Evolutionary conservation across 2,329 filamentous ascomycete species (phyloP), one percentile per base, ranked within the genome.

Genomic region (Fusarium phyllophilum): DNA sequence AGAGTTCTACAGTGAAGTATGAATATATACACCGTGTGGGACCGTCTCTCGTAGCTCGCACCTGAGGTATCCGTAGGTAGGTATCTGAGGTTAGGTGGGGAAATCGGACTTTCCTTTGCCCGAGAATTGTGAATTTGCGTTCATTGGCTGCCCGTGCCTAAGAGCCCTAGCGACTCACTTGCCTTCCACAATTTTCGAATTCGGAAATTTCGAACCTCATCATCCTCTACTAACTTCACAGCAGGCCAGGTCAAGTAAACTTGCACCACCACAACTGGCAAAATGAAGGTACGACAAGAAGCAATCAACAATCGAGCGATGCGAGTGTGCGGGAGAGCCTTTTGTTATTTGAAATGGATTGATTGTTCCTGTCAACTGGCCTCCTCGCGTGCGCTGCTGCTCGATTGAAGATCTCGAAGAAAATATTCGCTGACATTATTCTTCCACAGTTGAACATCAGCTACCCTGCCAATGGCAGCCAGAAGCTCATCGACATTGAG

Each of bases 391-490:
- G 36, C 18, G 26, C 49, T 51, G 49, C 46, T n/a, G 38, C 55
- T 66, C 56, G 49, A 42, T 60, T 62, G 33, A 49, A 61, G 26
- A 51, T 62, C 36, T 42, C 20, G 20, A 69, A 66, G 60, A 49
- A 66, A 61, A 74, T 36, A 71, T 62, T 62, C 68, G 79, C 84
- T 86, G 74, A 86, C 80, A 39, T 49, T 44, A 52, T 48, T 26
- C 29, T 54, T n/a, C 34, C 76, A 69, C 72, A 89, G 89, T 86
- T 91, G 86, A 90, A 90, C 88, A 89, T 91, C 83, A 89, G 87
- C 82, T 97, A 95, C 92, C 96, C 96, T 89, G 94, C 96, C 92
- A 98, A 98, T 89, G 96, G 96, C 92, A 96, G 95, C 84, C 96
- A 99, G 88, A 99, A 99, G 91, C 91, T 99, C 85, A 92, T 99